Conservation (phyloP, 352 stramenopile species). For the Phytopythium kandeliae region DNA sequence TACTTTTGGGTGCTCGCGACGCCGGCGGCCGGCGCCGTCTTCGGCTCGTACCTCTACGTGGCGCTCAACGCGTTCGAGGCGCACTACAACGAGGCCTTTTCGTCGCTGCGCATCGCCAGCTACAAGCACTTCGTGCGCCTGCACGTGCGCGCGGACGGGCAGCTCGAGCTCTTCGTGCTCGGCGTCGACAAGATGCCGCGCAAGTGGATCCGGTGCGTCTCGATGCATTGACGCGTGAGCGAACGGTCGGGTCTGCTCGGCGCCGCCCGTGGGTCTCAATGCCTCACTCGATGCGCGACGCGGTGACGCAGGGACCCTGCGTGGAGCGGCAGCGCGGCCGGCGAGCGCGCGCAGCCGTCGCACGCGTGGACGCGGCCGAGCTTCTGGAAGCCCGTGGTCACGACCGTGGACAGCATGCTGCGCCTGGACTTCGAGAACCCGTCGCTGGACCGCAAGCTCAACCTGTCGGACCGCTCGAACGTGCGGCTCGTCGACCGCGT, state of each 20-base stretch:
- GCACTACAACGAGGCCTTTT: conserved; percentile 90
- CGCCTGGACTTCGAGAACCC: conserved; percentile 83
- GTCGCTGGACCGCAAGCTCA: conserved; percentile 66
- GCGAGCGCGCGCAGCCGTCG: conserved; percentile 60
- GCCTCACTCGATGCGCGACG: too few relatives aligned
- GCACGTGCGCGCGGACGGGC: conserved; percentile 64
- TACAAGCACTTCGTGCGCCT: conserved; percentile 89
- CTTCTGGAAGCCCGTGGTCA: conserved; percentile 81
- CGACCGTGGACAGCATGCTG: conserved; percentile 79
- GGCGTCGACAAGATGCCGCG: conserved; percentile 89
- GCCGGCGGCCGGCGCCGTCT: conserved; percentile 71
- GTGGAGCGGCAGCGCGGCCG: conserved; percentile 59
- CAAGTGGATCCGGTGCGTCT: conserved; percentile 68
- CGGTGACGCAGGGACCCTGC: conserved; percentile 74
- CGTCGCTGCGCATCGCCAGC: conserved; percentile 77
- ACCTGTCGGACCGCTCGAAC: conserved; percentile 71
- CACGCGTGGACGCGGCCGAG: conserved; percentile 69
- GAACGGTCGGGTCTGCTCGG: too few relatives aligned
- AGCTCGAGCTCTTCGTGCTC: conserved; percentile 78
- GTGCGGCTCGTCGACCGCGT: conserved; percentile 79
- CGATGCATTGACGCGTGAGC: too few relatives aligned
- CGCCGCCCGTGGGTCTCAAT: too few relatives aligned
- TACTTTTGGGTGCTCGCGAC: conserved; percentile 87
- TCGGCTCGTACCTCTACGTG: conserved; percentile 82
- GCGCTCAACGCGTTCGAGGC: conserved; percentile 79